A percentile compares a stretch with the other conserved stretches of the same genome.
Evolutionary conservation across 1,284 basidiomycete species (phyloP).

Genomic region (Ceratobasidium papillatum): DNA sequence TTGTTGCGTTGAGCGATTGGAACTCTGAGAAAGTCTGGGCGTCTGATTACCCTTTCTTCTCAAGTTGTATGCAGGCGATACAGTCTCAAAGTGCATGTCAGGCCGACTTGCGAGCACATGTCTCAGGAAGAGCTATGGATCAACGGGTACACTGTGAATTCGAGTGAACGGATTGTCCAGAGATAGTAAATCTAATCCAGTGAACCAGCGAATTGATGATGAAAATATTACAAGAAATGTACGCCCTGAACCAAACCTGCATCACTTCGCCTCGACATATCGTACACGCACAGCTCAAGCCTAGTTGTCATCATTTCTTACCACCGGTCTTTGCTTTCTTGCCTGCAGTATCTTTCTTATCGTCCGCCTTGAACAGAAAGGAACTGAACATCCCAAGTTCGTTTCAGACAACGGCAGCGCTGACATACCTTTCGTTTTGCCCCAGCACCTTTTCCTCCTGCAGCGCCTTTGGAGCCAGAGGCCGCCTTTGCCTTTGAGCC

Average conservation of each 20-base stretch:
- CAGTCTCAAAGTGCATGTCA: not conserved
- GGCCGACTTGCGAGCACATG: not conserved
- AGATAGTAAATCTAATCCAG: not conserved
- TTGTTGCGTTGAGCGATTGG: not conserved
- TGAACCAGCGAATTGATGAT: not conserved
- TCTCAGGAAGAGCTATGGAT: not conserved
- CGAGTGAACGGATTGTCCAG: not conserved
- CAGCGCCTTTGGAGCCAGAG: constrained; percentile 44
- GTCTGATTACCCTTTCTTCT: not conserved
- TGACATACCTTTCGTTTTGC: constrained; percentile 74
- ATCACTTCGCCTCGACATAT: not conserved
- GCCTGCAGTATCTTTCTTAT: constrained; percentile 48
- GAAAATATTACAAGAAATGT: not conserved
- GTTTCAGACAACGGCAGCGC: not conserved
- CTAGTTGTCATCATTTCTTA: constrained; percentile 45
- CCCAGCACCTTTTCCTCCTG: constrained; percentile 52
- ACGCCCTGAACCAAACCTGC: not conserved
- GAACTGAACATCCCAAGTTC: not conserved
- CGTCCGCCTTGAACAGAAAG: constrained; percentile 45
- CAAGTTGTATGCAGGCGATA: not conserved
- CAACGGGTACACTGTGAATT: not conserved
- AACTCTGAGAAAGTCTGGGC: not conserved
- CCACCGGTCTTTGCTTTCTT: constrained; percentile 48
- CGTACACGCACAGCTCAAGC: not conserved
- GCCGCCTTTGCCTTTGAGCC: constrained; percentile 52